These are phyloP conservation scores for Hypoxylon cercidicola DNA, from an alignment of 495 filamentous ascomycete genomes.

Conservation along the genomic window DNA sequence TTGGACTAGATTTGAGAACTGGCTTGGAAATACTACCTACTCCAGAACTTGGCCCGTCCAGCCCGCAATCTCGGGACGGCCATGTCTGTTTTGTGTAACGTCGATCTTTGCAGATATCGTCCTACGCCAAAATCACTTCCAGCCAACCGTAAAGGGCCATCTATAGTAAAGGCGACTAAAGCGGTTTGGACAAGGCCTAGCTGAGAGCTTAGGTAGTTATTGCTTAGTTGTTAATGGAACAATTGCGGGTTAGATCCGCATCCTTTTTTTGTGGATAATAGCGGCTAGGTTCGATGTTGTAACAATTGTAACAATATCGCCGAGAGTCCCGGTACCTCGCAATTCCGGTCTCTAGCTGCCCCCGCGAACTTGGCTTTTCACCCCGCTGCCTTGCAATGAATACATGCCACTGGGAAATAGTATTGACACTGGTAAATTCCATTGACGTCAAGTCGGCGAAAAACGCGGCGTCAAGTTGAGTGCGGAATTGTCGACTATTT, in stretches of 20 bases:
- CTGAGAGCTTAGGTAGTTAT: neutral
- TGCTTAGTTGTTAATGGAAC: conserved; percentile 11
- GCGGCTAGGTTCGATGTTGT: conserved; percentile 2
- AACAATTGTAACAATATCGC: conserved; percentile 6
- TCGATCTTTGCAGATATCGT: conserved; percentile 34
- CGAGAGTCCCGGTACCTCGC: conserved; percentile 21
- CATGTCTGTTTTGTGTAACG: conserved; percentile 18
- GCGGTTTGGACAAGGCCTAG: neutral
- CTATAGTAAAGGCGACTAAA: neutral
- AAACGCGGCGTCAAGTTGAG: neutral
- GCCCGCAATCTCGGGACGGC: conserved; percentile 36
- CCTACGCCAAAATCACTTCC: conserved; percentile 15
- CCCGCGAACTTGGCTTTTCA: conserved; percentile 1
- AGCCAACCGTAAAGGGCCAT: conserved; percentile 9
- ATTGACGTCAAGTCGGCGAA: conserved; percentile 18
- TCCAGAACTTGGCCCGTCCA: conserved; percentile 27
- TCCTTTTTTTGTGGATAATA: conserved; percentile 3
- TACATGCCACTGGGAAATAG: conserved; percentile 20
- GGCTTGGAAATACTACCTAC: conserved; percentile 9
- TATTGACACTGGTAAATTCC: conserved; percentile 7
- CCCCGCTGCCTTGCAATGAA: conserved; percentile 14
- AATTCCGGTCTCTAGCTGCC: conserved; percentile 17
- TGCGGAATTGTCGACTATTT: conserved; percentile 4
- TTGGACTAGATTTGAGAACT: neutral
- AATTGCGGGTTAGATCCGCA: conserved; percentile 33